Conservation (phyloP, 73 alveolate genomes). For the Breviolum minutum region DNA sequence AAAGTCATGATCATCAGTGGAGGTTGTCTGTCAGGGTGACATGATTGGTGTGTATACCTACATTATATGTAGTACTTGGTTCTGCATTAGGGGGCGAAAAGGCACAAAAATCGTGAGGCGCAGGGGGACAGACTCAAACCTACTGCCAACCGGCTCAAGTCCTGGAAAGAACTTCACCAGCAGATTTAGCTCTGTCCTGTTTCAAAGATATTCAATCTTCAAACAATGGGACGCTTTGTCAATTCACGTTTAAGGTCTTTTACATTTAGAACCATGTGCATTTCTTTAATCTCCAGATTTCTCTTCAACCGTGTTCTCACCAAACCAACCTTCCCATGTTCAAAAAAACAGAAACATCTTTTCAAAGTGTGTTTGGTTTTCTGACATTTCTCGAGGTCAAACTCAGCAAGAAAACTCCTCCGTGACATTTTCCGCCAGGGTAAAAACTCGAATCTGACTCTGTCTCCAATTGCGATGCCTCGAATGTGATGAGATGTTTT, state of each 20-base stretch:
- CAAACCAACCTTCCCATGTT: neutral
- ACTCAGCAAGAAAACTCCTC: neutral
- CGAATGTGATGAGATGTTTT: neutral
- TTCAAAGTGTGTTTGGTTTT: neutral
- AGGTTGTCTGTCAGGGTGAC: neutral
- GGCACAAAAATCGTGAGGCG: too few relatives aligned
- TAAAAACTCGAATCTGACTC: slow-evolving; percentile 80
- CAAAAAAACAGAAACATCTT: neutral
- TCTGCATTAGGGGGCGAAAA: too few relatives aligned
- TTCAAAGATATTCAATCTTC: neutral
- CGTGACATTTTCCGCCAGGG: slow-evolving; percentile 66
- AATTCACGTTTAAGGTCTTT: too few relatives aligned
- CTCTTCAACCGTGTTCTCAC: too few relatives aligned
- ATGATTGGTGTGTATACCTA: neutral
- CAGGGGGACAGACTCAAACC: too few relatives aligned
- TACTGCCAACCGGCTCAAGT: neutral
- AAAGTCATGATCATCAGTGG: neutral
- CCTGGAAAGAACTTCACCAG: slow-evolving; percentile 84
- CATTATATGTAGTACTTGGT: too few relatives aligned
- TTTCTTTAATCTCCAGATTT: neutral
- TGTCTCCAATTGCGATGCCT: slow-evolving; percentile 94
- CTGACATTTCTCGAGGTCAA: neutral
- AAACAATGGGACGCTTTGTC: too few relatives aligned
- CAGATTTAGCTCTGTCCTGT: slow-evolving; percentile 68
- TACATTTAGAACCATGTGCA: neutral